phyloP scores from a whole-genome alignment of 257 asterid species.

The Solanum habrochaites region DNA sequence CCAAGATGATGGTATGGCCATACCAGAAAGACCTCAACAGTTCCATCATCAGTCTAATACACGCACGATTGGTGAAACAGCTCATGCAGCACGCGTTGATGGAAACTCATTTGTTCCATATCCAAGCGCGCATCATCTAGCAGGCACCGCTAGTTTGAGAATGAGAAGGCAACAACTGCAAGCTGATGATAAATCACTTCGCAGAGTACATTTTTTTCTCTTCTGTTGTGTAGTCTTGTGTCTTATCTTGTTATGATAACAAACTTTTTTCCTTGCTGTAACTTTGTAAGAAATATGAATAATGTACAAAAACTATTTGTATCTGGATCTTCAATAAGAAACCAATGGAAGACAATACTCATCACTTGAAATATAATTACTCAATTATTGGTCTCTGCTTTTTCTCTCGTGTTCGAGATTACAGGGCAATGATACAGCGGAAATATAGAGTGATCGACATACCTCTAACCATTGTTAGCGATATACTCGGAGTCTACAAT shows the following conservation, averaged over 20 bases:
- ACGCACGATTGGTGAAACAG: constrained; percentile 36
- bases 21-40: constrained; percentile 54
- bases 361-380: neutral
- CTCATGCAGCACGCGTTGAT: constrained; percentile 25
- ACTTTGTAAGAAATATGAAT: neutral
- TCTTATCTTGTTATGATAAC: constrained; percentile 35
- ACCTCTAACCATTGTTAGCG: no score
- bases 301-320: neutral
- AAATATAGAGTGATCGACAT: no score
- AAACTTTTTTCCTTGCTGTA: neutral
- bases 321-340: no score
- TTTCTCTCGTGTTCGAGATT: no score
- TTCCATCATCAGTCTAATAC: neutral
- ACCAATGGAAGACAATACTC: neutral
- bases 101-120: constrained; percentile 23
- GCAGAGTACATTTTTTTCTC: constrained; percentile 46
- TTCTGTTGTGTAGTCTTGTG: constrained; percentile 46
- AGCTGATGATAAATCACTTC: constrained; percentile 49
- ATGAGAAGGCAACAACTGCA: constrained; percentile 32
- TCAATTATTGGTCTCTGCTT: no score
- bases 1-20: constrained; percentile 14
- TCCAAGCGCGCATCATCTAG: constrained; percentile 33
- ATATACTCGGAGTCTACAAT: no score
- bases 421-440: no score
- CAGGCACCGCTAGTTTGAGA: constrained; percentile 32